These are phyloP conservation scores for Sphaerosporella brunnea DNA, from an alignment of 495 filamentous ascomycete genomes.

Conservation along the genomic window DNA sequence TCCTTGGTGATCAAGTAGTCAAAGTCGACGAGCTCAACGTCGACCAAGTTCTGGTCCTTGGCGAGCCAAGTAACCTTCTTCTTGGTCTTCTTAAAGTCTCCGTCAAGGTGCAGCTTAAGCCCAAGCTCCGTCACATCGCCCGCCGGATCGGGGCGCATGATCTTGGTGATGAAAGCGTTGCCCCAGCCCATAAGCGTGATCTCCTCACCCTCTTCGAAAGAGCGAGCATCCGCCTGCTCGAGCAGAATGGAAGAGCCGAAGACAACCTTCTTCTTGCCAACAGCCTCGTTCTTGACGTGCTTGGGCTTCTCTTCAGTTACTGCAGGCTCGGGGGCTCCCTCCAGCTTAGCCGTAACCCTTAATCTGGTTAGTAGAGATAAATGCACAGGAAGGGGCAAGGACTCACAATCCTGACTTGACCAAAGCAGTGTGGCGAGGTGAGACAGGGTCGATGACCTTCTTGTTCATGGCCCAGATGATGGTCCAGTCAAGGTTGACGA, in stretches of 20 bases:
- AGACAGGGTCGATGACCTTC: slow-evolving; percentile 81
- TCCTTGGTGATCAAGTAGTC: slow-evolving; percentile 89
- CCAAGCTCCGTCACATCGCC: slow-evolving; percentile 48
- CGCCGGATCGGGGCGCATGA: slow-evolving; percentile 37
- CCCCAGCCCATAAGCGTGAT: slow-evolving; percentile 95
- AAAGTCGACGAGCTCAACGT: slow-evolving; percentile 76
- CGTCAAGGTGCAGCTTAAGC: slow-evolving; percentile 65
- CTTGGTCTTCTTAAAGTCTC: slow-evolving; percentile 82
- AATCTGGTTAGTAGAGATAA: background rate
- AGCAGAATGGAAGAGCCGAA: slow-evolving; percentile 54
- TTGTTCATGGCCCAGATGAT: slow-evolving; percentile 90
- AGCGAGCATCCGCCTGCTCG: slow-evolving; percentile 71
- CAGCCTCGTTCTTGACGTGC: slow-evolving; percentile 68
- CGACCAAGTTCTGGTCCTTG: slow-evolving; percentile 51
- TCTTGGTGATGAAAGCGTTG: slow-evolving; percentile 69
- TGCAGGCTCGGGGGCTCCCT: slow-evolving; percentile 38
- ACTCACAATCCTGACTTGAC: slow-evolving; percentile 32
- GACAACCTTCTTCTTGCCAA: slow-evolving; percentile 70
- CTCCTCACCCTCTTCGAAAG: slow-evolving; percentile 70
- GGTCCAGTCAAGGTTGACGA: slow-evolving; percentile 80
- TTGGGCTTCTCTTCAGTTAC: slow-evolving; percentile 58
- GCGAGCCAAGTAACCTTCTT: slow-evolving; percentile 93
- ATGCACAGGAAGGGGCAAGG: background rate
- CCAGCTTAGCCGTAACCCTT: slow-evolving; percentile 42
- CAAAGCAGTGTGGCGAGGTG: slow-evolving; percentile 70